phyloP scores from a whole-genome alignment of 495 filamentous ascomycete species.

The Hamigera avellanea region DNA sequence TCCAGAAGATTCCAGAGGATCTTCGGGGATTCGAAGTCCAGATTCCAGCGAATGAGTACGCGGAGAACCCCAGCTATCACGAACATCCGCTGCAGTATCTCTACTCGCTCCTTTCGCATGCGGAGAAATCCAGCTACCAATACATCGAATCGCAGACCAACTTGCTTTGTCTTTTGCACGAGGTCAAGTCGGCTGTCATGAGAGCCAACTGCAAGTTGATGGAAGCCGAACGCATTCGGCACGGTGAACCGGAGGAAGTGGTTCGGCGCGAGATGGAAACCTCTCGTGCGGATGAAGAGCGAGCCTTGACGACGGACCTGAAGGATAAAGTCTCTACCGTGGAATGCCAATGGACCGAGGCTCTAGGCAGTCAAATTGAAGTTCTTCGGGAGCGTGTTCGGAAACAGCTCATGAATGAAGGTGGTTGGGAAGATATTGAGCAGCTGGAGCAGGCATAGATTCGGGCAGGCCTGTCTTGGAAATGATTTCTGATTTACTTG shows the following conservation, averaged over 20 bases:
- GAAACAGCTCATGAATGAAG: constrained; percentile 51
- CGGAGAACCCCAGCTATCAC: constrained; percentile 74
- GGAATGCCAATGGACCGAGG: constrained; percentile 76
- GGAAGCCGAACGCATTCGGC: constrained; percentile 44
- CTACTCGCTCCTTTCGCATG: constrained; percentile 68
- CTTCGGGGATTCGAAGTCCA: constrained; percentile 49
- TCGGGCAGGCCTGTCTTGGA: not conserved
- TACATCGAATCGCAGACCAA: constrained; percentile 95
- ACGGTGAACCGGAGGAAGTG: constrained; percentile 39
- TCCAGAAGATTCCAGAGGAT: constrained; percentile 60
- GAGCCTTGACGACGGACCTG: constrained; percentile 65
- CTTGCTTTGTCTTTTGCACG: constrained; percentile 83
- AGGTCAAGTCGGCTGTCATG: constrained; percentile 73
- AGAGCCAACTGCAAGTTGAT: constrained; percentile 42
- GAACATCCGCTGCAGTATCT: constrained; percentile 80
- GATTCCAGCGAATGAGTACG: constrained; percentile 65
- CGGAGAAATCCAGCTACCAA: constrained; percentile 85
- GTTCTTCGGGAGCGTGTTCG: constrained; percentile 45
- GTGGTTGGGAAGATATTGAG: constrained; percentile 62
- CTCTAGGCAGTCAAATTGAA: constrained; percentile 48
- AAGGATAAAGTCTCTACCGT: constrained; percentile 85
- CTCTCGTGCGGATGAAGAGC: constrained; percentile 52
- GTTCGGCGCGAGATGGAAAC: constrained; percentile 46
- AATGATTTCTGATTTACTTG: not conserved
- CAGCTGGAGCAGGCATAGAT: constrained; percentile 26